Base-by-base conservation (phyloP, 768 basidiomycete species). In the Boletus subcaerulescens region DNA sequence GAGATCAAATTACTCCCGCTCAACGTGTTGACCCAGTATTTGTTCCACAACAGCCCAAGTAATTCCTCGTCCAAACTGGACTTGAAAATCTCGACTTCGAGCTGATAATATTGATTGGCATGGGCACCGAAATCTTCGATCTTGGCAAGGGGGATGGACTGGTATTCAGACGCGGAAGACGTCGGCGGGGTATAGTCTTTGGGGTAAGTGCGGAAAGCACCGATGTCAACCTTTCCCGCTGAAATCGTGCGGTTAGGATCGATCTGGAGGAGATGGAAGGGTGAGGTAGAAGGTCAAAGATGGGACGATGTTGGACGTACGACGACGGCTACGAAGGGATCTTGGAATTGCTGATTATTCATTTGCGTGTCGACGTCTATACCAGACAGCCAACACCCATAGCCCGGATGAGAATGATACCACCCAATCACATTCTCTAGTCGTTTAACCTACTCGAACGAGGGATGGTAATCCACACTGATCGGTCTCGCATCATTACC, bases 91-190 rank as follows among this genome's bases (percentile, higher is more conserved):
- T 94, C 87, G 17, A 99, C 89, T 32, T 96, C 94, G 14, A 99
- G 80, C 22, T 84, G 89, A 69, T 99, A 99, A 70, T 99, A 99
- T 57, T 92, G 87, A 65, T 91, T 91, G 33, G 96, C 94, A 65
- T 99, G 97, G 5, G 98, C 97, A 70, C 97, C 97, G 66, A 99
- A 99, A 70, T 99, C 97, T 71, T 98, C 97, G 55, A 99, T 95
- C 78, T 99, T 99, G 76, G 81, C 85, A 38, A 97, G 80, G 0
- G 97, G 97, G 63, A 98, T 98, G 45, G 91, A 93, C 70, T 99
- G 96, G 65, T 98, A 98, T 70, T 95, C 90, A 24, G 90, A 89
- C 3, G 86, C 71, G 2, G 82, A 74, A 1, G 77, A 78, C 45
- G 76, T 78, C 0, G 91, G 85, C 3, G 96, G 94, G 2, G 87